Evolutionary conservation across 2,329 filamentous ascomycete species (phyloP).

Genomic region (Lachnum nothofagi): DNA sequence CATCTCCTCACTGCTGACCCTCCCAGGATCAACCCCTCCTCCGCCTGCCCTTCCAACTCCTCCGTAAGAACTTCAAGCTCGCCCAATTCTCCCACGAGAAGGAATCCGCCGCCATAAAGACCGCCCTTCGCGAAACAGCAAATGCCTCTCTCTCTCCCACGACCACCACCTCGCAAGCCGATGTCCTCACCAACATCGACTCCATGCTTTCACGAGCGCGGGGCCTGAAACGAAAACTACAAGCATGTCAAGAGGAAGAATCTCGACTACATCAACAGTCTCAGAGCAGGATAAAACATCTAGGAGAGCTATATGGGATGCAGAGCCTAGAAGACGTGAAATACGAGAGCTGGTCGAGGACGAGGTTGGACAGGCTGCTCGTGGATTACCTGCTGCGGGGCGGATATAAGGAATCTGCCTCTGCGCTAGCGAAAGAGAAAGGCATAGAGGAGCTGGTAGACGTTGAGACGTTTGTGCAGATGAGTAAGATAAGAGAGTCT

Average conservation of each 20-base stretch:
- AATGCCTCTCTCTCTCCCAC: constrained; percentile 25
- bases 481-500: constrained; percentile 70
- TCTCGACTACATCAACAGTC: constrained; percentile 68
- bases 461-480: constrained; percentile 78
- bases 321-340: constrained; percentile 81
- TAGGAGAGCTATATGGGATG: constrained; percentile 75
- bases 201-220: constrained; percentile 80
- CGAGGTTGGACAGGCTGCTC: constrained; percentile 73
- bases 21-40: constrained; percentile 85
- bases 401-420: constrained; percentile 75
- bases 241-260: constrained; percentile 73
- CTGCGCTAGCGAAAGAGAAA: constrained; percentile 67
- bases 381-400: constrained; percentile 88
- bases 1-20: constrained; percentile 12
- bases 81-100: constrained; percentile 73
- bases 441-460: constrained; percentile 79
- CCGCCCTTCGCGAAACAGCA: constrained; percentile 57
- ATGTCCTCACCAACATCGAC: constrained; percentile 77
- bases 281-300: constrained; percentile 70
- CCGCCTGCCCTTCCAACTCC: constrained; percentile 84
- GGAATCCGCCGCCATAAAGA: constrained; percentile 58
- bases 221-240: constrained; percentile 81
- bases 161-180: constrained; percentile 60
- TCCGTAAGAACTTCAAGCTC: constrained; percentile 88
- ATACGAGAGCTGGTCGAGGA: constrained; percentile 85